A percentile compares a stretch with the other conserved stretches of the same genome.
Evolutionary conservation across 202 grass and related monocot species (phyloP).

Genomic region (Sporobolus alterniflorus): DNA sequence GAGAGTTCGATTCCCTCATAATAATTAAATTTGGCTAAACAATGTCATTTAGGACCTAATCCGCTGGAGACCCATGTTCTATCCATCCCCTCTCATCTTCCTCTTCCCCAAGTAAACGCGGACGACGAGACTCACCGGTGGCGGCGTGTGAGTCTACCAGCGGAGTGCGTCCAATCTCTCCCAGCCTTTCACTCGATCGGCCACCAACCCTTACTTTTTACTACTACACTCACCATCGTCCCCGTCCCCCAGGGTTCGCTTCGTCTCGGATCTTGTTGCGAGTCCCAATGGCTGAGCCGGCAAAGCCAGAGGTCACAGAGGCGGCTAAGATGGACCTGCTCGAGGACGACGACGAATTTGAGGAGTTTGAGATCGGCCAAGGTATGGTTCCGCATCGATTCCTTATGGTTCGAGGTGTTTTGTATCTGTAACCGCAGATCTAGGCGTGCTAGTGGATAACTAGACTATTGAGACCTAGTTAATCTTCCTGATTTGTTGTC

Average conservation of each 20-base stretch:
- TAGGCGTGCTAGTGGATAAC: background rate
- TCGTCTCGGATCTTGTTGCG: background rate
- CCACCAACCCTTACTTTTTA: background rate
- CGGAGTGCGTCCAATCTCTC: background rate
- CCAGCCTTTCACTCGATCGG: background rate
- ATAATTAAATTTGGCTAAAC: no score
- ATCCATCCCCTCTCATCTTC: no score
- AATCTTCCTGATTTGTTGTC: background rate
- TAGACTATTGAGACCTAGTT: background rate
- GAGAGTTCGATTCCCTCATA: no score
- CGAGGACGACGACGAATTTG: conserved; percentile 76
- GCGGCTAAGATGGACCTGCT: conserved; percentile 68
- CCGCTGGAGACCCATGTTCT: no score
- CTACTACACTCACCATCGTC: background rate
- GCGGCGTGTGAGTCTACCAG: background rate
- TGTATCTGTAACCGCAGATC: background rate
- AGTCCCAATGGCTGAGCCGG: conserved; percentile 39
- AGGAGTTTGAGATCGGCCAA: conserved; percentile 70
- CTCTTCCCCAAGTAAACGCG: no score
- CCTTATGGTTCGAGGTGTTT: background rate
- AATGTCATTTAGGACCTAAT: no score
- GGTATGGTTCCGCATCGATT: conserved; percentile 31
- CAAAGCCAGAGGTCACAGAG: conserved; percentile 45
- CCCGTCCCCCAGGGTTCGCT: background rate
- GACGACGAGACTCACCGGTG: background rate